phyloP scores from a whole-genome alignment of 805 yeast species.

The Brettanomyces nanus region DNA sequence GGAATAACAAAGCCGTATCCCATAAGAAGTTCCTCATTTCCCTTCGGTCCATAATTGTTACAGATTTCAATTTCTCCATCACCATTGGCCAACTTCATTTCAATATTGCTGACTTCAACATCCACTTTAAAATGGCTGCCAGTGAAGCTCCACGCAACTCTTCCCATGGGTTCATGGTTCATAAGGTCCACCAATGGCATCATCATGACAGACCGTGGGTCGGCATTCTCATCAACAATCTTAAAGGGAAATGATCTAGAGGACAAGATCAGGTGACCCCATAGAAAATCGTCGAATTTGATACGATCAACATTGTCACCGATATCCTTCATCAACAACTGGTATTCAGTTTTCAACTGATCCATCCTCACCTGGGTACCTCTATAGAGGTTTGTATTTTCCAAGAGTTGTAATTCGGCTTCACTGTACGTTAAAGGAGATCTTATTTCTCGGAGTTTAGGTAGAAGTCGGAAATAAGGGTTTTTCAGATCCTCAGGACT shows the following conservation, averaged over 20 bases:
- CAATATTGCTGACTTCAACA: neutral
- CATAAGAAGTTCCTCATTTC: constrained; percentile 73
- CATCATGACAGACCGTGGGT: constrained; percentile 38
- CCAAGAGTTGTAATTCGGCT: constrained; percentile 37
- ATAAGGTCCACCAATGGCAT: constrained; percentile 72
- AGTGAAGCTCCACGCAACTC: constrained; percentile 53
- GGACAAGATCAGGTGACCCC: constrained; percentile 66
- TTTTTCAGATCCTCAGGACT: constrained; percentile 2
- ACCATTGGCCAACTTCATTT: neutral
- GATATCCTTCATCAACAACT: neutral
- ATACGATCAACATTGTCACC: neutral
- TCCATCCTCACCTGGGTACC: constrained; percentile 37
- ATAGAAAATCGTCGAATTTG: constrained; percentile 53
- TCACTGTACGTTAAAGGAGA: constrained; percentile 60
- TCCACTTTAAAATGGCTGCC: constrained; percentile 6
- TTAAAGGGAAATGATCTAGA: constrained; percentile 79
- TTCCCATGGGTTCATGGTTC: constrained; percentile 57
- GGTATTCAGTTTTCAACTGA: constrained; percentile 49
- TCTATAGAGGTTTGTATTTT: constrained; percentile 55
- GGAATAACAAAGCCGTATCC: constrained; percentile 74
- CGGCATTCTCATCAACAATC: constrained; percentile 29
- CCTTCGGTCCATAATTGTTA: constrained; percentile 84
- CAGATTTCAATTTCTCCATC: constrained; percentile 42
- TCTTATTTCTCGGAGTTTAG: constrained; percentile 34
- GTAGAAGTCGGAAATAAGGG: constrained; percentile 42